These are phyloP conservation scores for Novakomyces olei DNA, from an alignment of 805 yeast species.

Conservation along the genomic window DNA sequence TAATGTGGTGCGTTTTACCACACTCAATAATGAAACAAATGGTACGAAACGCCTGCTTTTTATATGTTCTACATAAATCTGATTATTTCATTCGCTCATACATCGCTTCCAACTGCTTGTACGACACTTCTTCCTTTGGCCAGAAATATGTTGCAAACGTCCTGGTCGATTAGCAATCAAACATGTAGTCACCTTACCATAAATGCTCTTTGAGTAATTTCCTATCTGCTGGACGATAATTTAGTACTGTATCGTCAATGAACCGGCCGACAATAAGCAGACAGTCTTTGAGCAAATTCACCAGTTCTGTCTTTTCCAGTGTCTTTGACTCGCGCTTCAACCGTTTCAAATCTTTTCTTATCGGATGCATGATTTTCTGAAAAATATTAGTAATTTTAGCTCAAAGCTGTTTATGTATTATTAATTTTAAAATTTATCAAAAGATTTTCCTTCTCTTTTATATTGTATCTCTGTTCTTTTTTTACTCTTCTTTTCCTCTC, in stretches of 20 bases:
- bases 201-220: conserved; percentile 35
- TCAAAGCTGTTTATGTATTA: not conserved
- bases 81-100: conserved; percentile 20
- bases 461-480: not conserved
- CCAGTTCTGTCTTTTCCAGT: conserved; percentile 57
- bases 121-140: conserved; percentile 51
- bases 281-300: conserved; percentile 42
- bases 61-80: not conserved
- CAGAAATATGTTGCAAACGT: conserved; percentile 62
- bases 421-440: not conserved
- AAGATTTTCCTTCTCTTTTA: conserved; percentile 1
- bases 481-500: not conserved
- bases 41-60: not conserved
- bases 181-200: too few species aligned
- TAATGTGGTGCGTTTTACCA: not conserved
- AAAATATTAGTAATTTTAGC: not conserved
- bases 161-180: too few species aligned
- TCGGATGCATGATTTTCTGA: conserved; percentile 32
- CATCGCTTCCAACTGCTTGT: conserved; percentile 53
- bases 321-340: conserved; percentile 54
- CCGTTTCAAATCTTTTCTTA: conserved; percentile 40
- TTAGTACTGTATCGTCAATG: conserved; percentile 25
- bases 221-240: conserved; percentile 14
- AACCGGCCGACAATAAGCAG: conserved; percentile 52
- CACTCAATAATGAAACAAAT: not conserved